Evolutionary conservation across 305 asterid genomes (phyloP).

Genomic region (Ajuga reptans): DNA sequence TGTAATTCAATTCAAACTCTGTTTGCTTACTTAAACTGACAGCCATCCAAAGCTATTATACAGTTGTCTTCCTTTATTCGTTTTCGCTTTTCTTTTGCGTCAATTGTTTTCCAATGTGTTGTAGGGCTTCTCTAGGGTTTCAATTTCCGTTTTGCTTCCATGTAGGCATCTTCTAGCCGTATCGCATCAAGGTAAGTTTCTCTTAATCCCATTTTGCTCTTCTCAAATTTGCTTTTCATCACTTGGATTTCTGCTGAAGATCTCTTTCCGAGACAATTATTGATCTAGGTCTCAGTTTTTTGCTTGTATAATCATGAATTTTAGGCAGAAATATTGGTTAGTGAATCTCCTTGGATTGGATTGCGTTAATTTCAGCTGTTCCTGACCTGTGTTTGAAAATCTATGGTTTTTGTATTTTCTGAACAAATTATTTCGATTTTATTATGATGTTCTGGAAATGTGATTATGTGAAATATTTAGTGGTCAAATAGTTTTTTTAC

Average conservation of each 20-base stretch:
- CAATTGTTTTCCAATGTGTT: constrained; percentile 10
- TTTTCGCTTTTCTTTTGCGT: background rate
- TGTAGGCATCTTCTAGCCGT: constrained; percentile 10
- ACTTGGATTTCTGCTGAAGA: constrained; percentile 21
- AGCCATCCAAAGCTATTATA: constrained; percentile 12
- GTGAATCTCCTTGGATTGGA: background rate
- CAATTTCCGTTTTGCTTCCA: constrained; percentile 21
- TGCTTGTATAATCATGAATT: constrained; percentile 8
- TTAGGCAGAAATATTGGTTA: constrained; percentile 3
- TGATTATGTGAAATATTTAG: constrained; percentile 4
- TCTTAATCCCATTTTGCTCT: background rate
- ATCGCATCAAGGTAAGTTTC: constrained; percentile 35
- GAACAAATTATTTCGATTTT: background rate
- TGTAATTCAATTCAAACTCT: background rate
- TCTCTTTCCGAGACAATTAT: constrained; percentile 24
- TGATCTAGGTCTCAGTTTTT: constrained; percentile 35
- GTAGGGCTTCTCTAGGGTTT: constrained; percentile 35
- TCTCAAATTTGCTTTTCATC: constrained; percentile 7
- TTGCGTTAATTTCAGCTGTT: background rate
- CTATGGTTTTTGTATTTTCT: constrained; percentile 8
- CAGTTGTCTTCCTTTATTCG: constrained; percentile 20
- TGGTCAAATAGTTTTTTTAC: no score
- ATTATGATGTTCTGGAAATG: constrained; percentile 13
- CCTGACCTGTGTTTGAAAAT: constrained; percentile 5
- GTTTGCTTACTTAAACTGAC: background rate